Base-by-base conservation (phyloP, 176 grass and related monocot species). In the Pharus latifolius region DNA sequence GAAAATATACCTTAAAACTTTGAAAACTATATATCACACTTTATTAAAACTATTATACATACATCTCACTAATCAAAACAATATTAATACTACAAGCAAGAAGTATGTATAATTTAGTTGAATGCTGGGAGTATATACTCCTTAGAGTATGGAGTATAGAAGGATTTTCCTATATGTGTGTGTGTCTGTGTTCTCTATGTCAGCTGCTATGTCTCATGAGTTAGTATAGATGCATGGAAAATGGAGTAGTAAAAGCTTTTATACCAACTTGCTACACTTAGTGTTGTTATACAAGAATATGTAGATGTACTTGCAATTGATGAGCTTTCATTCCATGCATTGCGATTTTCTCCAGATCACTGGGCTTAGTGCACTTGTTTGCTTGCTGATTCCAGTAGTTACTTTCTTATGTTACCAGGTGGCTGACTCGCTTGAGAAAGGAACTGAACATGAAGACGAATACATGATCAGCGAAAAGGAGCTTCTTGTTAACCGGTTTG, bases 381-480 rank as follows among this genome's bases (percentile, higher is more conserved):
- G 15, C 5, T 69, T 49, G 27, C 34, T 42, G 48, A 30, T 67
- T 67, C 42, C 22, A 49, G 26, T 70, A 50, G 6, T 80, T 90
- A 18, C 0, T 49, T 67, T 80, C 32, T 53, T 67, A 44, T 85
- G 55, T 72, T 63, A 60, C 13, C 74, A 98, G 94, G 89, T 90
- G 10, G 94, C 94, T 63, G 89, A 98, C 53, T 98, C 94, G 46
- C 94, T 98, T 81, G 94, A 98, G 69, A 98, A 98, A 84, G 94
- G 94, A 98, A 98, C 94, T 57, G 94, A 98, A 76, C 81, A 98
- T 75, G 89, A 98, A 79, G 94, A 98, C 72, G 94, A 98, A 56
- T 98, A 98, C 84, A 98, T 98, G 94, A 98, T 98, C 41, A 98
- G 94, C 83, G 94, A 98, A 81, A 98, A 93, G 67, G 94, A 93